Evolutionary conservation across 2,329 filamentous ascomycete species (phyloP).

Genomic region (Davidsoniella virescens): DNA sequence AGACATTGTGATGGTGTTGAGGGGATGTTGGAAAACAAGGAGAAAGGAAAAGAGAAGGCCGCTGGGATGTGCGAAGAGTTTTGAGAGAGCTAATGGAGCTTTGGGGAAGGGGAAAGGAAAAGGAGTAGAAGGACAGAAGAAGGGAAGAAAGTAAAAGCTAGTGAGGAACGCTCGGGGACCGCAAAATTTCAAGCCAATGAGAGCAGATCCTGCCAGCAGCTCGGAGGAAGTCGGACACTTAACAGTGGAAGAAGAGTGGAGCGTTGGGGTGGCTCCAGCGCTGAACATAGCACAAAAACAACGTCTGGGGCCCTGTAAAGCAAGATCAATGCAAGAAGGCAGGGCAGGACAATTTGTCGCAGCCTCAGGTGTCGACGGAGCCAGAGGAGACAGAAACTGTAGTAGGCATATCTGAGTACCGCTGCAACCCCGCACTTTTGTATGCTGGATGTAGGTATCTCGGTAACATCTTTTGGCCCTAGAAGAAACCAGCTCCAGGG

Average conservation of each 20-base stretch:
- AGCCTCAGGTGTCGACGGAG: slow-evolving; percentile 13
- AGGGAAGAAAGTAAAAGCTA: slow-evolving; percentile 12
- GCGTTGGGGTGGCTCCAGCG: slow-evolving; percentile 7
- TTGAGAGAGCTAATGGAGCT: slow-evolving; percentile 14
- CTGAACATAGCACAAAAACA: slow-evolving; percentile 10
- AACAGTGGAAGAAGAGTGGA: slow-evolving; percentile 14
- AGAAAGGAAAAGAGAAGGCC: slow-evolving; percentile 14
- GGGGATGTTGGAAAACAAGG: slow-evolving; percentile 13
- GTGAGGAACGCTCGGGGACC: slow-evolving; percentile 14
- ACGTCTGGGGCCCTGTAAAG: slow-evolving; percentile 1
- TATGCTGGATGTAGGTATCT: slow-evolving; percentile 8
- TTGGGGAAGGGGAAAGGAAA: slow-evolving; percentile 14
- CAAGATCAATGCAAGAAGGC: neutral
- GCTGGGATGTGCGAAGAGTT: slow-evolving; percentile 14
- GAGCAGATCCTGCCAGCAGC: slow-evolving; percentile 11
- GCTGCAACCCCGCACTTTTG: slow-evolving; percentile 12
- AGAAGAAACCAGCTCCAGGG: neutral
- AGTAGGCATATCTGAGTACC: slow-evolving; percentile 9
- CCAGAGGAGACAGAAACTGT: slow-evolving; percentile 1
- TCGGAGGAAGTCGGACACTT: slow-evolving; percentile 14
- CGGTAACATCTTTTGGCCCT: slow-evolving; percentile 3
- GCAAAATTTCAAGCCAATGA: slow-evolving; percentile 14
- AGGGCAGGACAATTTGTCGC: slow-evolving; percentile 6
- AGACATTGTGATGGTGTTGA: slow-evolving; percentile 14
- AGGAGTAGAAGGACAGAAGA: slow-evolving; percentile 14